Evolutionary conservation across 768 basidiomycete genomes (phyloP).

Genomic region (Mrakia hoshinonis): DNA sequence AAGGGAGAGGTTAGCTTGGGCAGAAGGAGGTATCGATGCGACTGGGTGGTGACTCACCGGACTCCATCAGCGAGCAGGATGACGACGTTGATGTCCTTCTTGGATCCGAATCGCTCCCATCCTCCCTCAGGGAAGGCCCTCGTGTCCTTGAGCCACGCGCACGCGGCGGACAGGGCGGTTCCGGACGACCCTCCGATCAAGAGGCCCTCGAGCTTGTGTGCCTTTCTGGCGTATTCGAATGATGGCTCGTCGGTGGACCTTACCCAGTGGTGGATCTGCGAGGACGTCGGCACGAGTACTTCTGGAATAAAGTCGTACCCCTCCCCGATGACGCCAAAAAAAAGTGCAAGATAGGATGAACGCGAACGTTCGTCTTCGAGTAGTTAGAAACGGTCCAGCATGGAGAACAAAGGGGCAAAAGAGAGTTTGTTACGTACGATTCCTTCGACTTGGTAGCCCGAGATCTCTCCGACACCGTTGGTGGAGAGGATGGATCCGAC

Average conservation of each 20-base stretch:
- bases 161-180: constrained; percentile 65
- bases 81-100: constrained; percentile 74
- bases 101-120: constrained; percentile 50
- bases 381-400: neutral
- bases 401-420: neutral
- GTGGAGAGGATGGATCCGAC: constrained; percentile 46
- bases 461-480: constrained; percentile 20
- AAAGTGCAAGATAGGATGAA: neutral
- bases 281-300: constrained; percentile 62
- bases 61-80: constrained; percentile 83
- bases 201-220: constrained; percentile 43
- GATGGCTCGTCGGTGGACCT: constrained; percentile 70
- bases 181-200: constrained; percentile 92
- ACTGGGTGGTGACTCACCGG: neutral
- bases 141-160: constrained; percentile 38
- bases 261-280: constrained; percentile 58
- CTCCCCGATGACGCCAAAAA: constrained; percentile 2
- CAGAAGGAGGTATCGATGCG: neutral
- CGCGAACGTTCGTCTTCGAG: constrained; percentile 5
- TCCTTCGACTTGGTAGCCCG: constrained; percentile 52
- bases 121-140: constrained; percentile 43
- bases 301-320: constrained; percentile 36
- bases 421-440: constrained; percentile 53
- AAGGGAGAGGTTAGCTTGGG: neutral
- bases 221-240: constrained; percentile 6